A percentile compares a stretch with the other conserved stretches of the same genome.
Evolutionary conservation across 129 eudicot genomes (phyloP).

Genomic region (sunflower (Helianthus annuus)): DNA sequence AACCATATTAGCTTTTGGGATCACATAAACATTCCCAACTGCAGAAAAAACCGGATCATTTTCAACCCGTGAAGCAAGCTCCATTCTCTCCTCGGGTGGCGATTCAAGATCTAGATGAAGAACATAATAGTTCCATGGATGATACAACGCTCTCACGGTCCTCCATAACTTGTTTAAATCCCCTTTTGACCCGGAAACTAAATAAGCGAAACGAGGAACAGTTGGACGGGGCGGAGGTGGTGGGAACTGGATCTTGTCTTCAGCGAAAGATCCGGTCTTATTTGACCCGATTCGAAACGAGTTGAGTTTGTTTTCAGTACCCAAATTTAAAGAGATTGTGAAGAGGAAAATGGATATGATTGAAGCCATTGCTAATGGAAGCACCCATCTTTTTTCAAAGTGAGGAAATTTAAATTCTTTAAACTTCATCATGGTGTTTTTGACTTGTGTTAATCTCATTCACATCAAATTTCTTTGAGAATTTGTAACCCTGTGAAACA

Average conservation of each 20-base stretch:
- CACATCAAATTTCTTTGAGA: conserved; percentile 12
- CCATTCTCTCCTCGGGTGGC: conserved; percentile 62
- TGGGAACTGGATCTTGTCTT: conserved; percentile 32
- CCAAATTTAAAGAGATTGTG: conserved; percentile 61
- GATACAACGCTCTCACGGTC: conserved; percentile 69
- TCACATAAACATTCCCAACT: conserved; percentile 73
- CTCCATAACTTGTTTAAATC: conserved; percentile 87
- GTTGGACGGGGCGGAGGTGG: conserved; percentile 60
- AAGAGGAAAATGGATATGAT: conserved; percentile 54
- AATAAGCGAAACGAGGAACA: conserved; percentile 83
- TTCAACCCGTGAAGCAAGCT: conserved; percentile 66
- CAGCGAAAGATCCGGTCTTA: conserved; percentile 42
- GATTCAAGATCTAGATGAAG: conserved; percentile 92
- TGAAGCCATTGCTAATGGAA: conserved; percentile 59
- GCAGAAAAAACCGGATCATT: conserved; percentile 53
- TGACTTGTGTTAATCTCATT: conserved; percentile 5
- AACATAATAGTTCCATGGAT: conserved; percentile 84
- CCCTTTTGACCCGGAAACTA: conserved; percentile 88
- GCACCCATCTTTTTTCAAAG: conserved; percentile 71
- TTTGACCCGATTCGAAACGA: conserved; percentile 39
- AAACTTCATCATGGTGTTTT: conserved; percentile 35
- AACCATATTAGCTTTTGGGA: conserved; percentile 77
- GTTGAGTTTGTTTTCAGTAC: conserved; percentile 48
- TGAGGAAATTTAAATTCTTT: conserved; percentile 34
- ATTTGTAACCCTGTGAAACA: conserved; percentile 6